A percentile compares a stretch with the other conserved stretches of the same genome.
These are phyloP conservation scores for Cicer yamashitae DNA, from an alignment of 306 rosid genomes.

Conservation along the genomic window DNA sequence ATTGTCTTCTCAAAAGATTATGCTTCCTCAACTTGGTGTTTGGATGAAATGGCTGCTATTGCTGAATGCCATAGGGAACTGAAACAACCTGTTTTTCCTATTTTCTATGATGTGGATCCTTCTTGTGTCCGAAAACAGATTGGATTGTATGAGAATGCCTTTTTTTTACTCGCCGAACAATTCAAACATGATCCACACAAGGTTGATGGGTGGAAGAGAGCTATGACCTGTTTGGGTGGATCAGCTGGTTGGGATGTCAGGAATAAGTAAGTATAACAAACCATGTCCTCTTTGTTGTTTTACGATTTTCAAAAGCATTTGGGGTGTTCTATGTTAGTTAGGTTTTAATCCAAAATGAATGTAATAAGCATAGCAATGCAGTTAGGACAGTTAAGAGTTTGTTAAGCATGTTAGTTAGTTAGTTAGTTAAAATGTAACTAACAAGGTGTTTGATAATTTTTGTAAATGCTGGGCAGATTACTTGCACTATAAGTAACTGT, in stretches of 20 bases:
- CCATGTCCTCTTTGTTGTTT: background rate
- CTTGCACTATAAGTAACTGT: too few species aligned
- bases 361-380: too few species aligned
- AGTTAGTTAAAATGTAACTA: too few species aligned
- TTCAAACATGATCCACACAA: background rate
- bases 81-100: background rate
- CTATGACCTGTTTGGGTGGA: background rate
- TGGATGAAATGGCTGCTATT: slow-evolving; percentile 27
- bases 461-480: too few species aligned
- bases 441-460: too few species aligned
- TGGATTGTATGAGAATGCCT: background rate
- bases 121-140: slow-evolving; percentile 7
- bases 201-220: slow-evolving; percentile 13
- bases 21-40: slow-evolving; percentile 37
- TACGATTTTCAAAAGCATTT: background rate
- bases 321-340: too few species aligned
- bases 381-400: too few species aligned
- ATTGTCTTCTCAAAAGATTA: background rate
- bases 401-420: too few species aligned
- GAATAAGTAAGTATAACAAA: background rate
- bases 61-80: background rate
- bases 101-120: slow-evolving; percentile 20
- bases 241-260: slow-evolving; percentile 4
- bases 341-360: too few species aligned
- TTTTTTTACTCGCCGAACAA: background rate